phyloP scores from a whole-genome alignment of 2,329 filamentous ascomycete genomes.

The Akanthomyces lecanii region DNA sequence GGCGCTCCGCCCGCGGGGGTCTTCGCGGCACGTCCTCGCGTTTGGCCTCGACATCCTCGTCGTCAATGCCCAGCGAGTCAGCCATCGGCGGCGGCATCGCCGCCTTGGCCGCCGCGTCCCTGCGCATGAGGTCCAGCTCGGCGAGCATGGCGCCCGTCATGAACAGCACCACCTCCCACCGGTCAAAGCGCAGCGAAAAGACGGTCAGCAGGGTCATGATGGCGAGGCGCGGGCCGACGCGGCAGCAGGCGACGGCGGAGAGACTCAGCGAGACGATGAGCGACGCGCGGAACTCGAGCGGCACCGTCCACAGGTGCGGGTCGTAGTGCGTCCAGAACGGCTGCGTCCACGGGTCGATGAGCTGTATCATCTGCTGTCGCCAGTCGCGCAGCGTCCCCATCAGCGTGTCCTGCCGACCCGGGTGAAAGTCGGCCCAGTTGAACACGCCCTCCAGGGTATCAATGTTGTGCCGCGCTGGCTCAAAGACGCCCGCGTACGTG shows the following conservation, averaged over 20 bases:
- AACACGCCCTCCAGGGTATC: not conserved
- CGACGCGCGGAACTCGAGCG: conserved; percentile 14
- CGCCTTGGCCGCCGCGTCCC: not conserved
- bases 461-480: not conserved
- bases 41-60: not conserved
- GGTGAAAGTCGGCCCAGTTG: conserved; percentile 11
- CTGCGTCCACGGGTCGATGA: conserved; percentile 1
- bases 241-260: not conserved
- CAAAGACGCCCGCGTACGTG: conserved; percentile 1
- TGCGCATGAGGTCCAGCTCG: conserved; percentile 2
- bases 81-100: not conserved
- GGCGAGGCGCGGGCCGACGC: not conserved
- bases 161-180: conserved; percentile 13
- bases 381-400: not conserved
- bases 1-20: not conserved
- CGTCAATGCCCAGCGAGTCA: not conserved
- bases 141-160: conserved; percentile 6
- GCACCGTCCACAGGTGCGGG: conserved; percentile 15
- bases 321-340: conserved; percentile 10
- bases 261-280: conserved; percentile 7
- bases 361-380: not conserved
- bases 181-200: not conserved
- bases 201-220: not conserved
- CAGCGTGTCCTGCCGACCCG: not conserved
- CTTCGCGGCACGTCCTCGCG: not conserved